Evolutionary conservation across 2,329 filamentous ascomycete species (phyloP).

Genomic region (Setomelanomma holmii): DNA sequence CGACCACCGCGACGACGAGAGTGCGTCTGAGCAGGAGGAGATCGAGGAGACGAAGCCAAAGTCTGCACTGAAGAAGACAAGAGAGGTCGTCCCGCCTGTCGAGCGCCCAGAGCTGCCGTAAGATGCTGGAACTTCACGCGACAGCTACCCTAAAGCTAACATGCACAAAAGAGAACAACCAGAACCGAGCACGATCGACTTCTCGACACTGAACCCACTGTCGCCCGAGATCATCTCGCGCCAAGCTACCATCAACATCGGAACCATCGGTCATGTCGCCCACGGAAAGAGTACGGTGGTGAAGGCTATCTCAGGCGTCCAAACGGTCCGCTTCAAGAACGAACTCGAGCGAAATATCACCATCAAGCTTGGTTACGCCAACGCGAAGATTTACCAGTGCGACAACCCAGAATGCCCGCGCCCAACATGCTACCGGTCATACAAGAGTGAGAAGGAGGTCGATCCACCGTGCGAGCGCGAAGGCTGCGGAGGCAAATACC

Average conservation of each 20-base stretch:
- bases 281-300: constrained; percentile 99
- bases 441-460: constrained; percentile 98
- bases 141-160: constrained; percentile 23
- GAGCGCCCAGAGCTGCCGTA: constrained; percentile 71
- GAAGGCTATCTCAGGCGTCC: constrained; percentile 98
- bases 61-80: constrained; percentile 84
- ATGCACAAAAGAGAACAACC: constrained; percentile 73
- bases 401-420: constrained; percentile 89
- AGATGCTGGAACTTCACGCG: constrained; percentile 9
- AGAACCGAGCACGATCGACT: constrained; percentile 86
- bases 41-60: constrained; percentile 69
- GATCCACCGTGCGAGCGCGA: constrained; percentile 95
- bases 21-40: constrained; percentile 77
- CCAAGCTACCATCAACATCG: constrained; percentile 99
- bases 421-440: constrained; percentile 94
- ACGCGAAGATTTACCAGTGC: constrained; percentile 99
- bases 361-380: constrained; percentile 99
- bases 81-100: constrained; percentile 62
- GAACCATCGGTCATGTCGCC: constrained; percentile 97
- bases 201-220: constrained; percentile 79
- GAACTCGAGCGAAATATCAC: constrained; percentile 99
- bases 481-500: constrained; percentile 86
- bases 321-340: constrained; percentile 99
- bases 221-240: constrained; percentile 97
- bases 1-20: constrained; percentile 50